phyloP scores from a whole-genome alignment of 2,329 filamentous ascomycete species.

The Neoascochyta sp. region DNA sequence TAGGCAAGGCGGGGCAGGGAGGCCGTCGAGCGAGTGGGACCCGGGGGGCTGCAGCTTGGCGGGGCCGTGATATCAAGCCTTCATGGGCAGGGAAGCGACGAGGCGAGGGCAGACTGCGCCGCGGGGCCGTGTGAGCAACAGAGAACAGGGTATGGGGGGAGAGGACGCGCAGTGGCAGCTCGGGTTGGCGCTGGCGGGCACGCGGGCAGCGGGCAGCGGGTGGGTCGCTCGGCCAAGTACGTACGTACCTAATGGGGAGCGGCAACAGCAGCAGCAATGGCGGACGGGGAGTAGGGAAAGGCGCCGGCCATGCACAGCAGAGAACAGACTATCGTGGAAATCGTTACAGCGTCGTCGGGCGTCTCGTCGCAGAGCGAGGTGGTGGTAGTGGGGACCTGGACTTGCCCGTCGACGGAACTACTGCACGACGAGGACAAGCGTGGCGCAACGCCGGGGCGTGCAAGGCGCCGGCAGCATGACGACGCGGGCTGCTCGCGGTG shows the following conservation, averaged over 20 bases:
- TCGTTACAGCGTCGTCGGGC: constrained; percentile 6
- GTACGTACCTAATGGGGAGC: no score
- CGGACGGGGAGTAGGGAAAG: not conserved
- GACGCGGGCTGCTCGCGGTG: no score
- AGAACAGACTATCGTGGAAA: constrained; percentile 3
- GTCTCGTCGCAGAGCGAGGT: constrained; percentile 6
- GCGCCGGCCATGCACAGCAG: constrained; percentile 8
- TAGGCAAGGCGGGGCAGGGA: constrained; percentile 27
- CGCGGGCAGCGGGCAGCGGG: no score
- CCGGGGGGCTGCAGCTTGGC: constrained; percentile 24
- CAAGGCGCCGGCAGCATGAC: no score
- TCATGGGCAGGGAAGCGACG: constrained; percentile 11
- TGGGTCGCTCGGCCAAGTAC: no score
- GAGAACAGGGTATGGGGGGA: no score
- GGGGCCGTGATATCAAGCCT: constrained; percentile 4
- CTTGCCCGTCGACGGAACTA: constrained; percentile 6
- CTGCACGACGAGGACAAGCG: no score
- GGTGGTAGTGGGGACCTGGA: constrained; percentile 7
- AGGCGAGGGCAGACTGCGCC: no score
- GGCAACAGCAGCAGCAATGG: no score
- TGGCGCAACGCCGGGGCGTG: constrained; percentile 9
- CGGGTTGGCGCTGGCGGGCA: no score
- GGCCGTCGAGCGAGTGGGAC: constrained; percentile 20
- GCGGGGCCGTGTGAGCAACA: no score
- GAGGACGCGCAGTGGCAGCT: no score